Evolutionary conservation across 2,329 filamentous ascomycete species (phyloP).

Genomic region (Trichophyton mentagrophytes): DNA sequence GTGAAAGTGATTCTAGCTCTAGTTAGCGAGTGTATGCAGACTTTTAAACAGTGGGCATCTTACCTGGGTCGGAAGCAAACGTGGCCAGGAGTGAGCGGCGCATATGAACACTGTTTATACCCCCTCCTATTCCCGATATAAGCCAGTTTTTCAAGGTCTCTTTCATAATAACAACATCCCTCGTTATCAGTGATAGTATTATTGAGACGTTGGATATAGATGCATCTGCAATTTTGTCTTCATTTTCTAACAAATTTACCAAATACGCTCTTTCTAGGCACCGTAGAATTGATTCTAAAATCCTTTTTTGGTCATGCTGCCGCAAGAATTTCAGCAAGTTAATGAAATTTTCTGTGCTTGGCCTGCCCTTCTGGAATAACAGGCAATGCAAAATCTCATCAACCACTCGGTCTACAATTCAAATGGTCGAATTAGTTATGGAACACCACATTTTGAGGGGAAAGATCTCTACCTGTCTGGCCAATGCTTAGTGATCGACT

Average conservation of each 20-base stretch:
- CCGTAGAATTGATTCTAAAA: constrained; percentile 35
- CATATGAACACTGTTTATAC: constrained; percentile 52
- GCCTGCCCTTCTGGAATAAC: constrained; percentile 21
- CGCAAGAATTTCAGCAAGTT: constrained; percentile 33
- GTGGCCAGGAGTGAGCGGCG: constrained; percentile 53
- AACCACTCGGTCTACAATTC: constrained; percentile 27
- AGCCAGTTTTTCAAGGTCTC: constrained; percentile 53
- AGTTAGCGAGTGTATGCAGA: constrained; percentile 1
- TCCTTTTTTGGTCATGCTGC: constrained; percentile 36
- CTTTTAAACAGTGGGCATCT: constrained; percentile 6
- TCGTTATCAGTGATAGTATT: constrained; percentile 41
- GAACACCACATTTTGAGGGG: not conserved
- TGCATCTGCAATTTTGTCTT: constrained; percentile 4
- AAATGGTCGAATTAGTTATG: constrained; percentile 7
- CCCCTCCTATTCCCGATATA: constrained; percentile 49
- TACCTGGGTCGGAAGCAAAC: constrained; percentile 41
- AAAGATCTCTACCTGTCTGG: constrained; percentile 47
- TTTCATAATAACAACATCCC: constrained; percentile 38
- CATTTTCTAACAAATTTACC: not conserved
- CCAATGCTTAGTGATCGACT: constrained; percentile 56
- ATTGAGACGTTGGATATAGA: constrained; percentile 47
- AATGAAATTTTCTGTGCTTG: constrained; percentile 21
- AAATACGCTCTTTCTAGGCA: not conserved
- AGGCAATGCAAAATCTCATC: constrained; percentile 29
- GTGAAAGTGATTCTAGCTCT: constrained; percentile 24